A percentile compares a stretch with the other conserved stretches of the same genome.
Conservation (phyloP, 148 eudicot species). For the Rhododendron simsii region DNA sequence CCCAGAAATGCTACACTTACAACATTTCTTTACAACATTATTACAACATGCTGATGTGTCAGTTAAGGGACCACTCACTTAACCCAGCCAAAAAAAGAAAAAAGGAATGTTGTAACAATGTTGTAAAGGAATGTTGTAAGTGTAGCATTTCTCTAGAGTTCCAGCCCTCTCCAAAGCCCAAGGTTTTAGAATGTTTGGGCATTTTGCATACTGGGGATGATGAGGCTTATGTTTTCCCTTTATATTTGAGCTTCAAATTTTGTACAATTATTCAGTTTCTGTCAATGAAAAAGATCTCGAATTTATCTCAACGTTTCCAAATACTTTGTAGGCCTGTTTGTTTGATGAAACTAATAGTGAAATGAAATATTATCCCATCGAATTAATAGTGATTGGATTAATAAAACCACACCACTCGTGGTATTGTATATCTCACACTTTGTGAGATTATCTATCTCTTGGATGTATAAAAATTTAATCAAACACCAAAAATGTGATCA, state of each 20-base stretch:
- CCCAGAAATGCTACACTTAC: too few relatives aligned
- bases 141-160: too few relatives aligned
- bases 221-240: constrained; percentile 36
- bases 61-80: too few relatives aligned
- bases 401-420: neutral
- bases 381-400: neutral
- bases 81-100: too few relatives aligned
- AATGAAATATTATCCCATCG: neutral
- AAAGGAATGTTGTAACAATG: too few relatives aligned
- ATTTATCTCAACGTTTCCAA: neutral
- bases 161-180: constrained; percentile 84
- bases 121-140: too few relatives aligned
- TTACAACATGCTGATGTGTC: too few relatives aligned
- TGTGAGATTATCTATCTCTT: neutral
- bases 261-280: constrained; percentile 1
- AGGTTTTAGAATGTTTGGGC: constrained; percentile 57
- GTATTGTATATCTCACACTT: neutral
- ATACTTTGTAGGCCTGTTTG: neutral
- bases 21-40: too few relatives aligned
- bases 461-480: neutral
- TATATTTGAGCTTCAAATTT: neutral
- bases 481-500: neutral
- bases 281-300: neutral
- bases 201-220: constrained; percentile 56
- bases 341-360: neutral